Evolutionary conservation across 768 basidiomycete genomes (phyloP).

Genomic region (Termitomyces sp.): DNA sequence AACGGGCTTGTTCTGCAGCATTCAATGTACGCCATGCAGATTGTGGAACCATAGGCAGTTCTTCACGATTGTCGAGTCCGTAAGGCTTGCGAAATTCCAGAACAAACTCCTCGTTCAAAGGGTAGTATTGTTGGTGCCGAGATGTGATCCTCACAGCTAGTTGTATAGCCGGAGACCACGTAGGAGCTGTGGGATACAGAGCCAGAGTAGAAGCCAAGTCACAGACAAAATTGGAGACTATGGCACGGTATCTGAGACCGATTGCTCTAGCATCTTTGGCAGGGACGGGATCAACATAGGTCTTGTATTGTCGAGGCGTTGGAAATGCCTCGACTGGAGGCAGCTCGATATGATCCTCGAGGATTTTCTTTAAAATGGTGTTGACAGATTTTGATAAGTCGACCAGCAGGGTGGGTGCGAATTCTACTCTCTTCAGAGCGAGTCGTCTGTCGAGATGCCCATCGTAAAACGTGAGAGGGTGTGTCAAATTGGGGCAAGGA

Average conservation of each 20-base stretch:
- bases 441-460: conserved; percentile 5
- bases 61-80: background rate
- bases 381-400: background rate
- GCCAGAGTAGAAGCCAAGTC: background rate
- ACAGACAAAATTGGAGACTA: background rate
- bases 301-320: background rate
- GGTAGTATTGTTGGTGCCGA: background rate
- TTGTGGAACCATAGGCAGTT: background rate
- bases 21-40: background rate
- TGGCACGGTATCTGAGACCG: background rate
- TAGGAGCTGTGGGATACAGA: background rate
- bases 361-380: background rate
- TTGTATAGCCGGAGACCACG: background rate
- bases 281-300: background rate
- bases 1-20: background rate
- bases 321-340: background rate
- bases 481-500: background rate
- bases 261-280: background rate
- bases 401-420: background rate
- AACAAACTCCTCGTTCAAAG: background rate
- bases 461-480: conserved; percentile 5
- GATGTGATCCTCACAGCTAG: background rate
- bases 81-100: background rate
- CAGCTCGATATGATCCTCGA: background rate
- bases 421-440: background rate